phyloP scores from a whole-genome alignment of 2,329 filamentous ascomycete genomes.

The Aureobasidium sp. region DNA sequence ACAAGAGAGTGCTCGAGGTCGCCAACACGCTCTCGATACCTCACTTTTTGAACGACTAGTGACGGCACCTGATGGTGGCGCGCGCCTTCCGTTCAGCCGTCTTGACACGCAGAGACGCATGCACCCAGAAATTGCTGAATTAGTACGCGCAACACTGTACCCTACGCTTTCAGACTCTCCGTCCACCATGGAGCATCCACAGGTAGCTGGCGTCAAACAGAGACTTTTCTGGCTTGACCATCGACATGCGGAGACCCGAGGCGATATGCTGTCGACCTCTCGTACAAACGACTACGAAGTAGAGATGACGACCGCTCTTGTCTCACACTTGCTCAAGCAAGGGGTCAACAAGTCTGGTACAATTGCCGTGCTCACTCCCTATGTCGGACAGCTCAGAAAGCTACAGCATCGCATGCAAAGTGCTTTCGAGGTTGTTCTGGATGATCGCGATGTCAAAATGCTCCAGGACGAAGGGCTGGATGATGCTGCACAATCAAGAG shows the following conservation, averaged over 20 bases:
- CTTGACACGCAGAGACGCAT: constrained; percentile 59
- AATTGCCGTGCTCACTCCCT: constrained; percentile 65
- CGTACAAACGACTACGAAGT: constrained; percentile 55
- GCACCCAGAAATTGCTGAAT: constrained; percentile 53
- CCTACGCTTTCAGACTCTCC: constrained; percentile 44
- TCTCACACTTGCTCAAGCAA: constrained; percentile 60
- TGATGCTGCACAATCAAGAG: neutral
- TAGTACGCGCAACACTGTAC: constrained; percentile 55
- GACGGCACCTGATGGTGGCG: constrained; percentile 17
- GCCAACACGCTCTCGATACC: constrained; percentile 49
- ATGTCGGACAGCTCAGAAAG: constrained; percentile 51
- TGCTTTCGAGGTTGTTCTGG: constrained; percentile 55
- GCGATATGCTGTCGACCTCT: constrained; percentile 35
- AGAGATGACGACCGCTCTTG: constrained; percentile 55
- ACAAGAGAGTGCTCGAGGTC: constrained; percentile 43
- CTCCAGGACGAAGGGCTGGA: constrained; percentile 29
- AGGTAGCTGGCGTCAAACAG: constrained; percentile 48
- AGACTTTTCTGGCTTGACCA: constrained; percentile 60
- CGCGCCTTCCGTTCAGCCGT: constrained; percentile 32
- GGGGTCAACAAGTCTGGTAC: constrained; percentile 53
- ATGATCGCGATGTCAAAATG: constrained; percentile 52
- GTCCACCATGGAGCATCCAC: constrained; percentile 38
- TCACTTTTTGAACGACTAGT: constrained; percentile 57
- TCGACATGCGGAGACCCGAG: constrained; percentile 38
- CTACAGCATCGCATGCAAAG: constrained; percentile 41